phyloP scores from a whole-genome alignment of 164 flowering plant species.

The Tetracentron sinense region DNA sequence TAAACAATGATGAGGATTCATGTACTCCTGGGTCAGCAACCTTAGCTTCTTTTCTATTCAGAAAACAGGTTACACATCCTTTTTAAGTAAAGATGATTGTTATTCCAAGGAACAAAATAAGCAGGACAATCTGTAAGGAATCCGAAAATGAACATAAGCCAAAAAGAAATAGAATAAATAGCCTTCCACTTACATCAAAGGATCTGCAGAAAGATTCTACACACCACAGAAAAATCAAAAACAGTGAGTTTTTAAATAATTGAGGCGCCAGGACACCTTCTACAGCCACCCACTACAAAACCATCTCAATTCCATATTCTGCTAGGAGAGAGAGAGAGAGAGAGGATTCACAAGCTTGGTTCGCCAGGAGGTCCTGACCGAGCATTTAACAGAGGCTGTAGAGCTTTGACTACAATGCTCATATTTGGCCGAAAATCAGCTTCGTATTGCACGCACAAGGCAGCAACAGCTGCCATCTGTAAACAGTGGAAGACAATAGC shows the following conservation, averaged over 20 bases:
- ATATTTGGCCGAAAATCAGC: constrained; percentile 83
- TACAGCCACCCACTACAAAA: constrained; percentile 13
- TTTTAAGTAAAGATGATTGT: too few relatives aligned
- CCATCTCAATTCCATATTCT: not conserved
- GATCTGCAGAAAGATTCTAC: too few relatives aligned
- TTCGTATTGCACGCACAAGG: constrained; percentile 61
- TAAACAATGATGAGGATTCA: too few relatives aligned
- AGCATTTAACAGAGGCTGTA: constrained; percentile 61
- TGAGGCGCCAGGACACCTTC: constrained; percentile 6
- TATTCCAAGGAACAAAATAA: too few relatives aligned
- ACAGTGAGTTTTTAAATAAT: not conserved
- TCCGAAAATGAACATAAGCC: too few relatives aligned
- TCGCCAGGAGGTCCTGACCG: constrained; percentile 31
- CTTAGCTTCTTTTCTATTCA: too few relatives aligned
- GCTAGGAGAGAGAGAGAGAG: not conserved
- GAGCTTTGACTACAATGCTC: constrained; percentile 90
- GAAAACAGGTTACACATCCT: too few relatives aligned
- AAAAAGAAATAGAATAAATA: too few relatives aligned
- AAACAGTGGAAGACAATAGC: not conserved
- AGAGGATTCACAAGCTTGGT: constrained; percentile 2
- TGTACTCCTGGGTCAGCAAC: too few relatives aligned
- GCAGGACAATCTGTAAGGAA: too few relatives aligned
- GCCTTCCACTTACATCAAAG: too few relatives aligned
- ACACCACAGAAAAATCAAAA: too few relatives aligned
- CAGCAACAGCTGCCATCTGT: constrained; percentile 73